Evolutionary conservation across 257 asterid genomes (phyloP), one percentile per base, ranked within the genome.

Genomic region (Salvia splendens): DNA sequence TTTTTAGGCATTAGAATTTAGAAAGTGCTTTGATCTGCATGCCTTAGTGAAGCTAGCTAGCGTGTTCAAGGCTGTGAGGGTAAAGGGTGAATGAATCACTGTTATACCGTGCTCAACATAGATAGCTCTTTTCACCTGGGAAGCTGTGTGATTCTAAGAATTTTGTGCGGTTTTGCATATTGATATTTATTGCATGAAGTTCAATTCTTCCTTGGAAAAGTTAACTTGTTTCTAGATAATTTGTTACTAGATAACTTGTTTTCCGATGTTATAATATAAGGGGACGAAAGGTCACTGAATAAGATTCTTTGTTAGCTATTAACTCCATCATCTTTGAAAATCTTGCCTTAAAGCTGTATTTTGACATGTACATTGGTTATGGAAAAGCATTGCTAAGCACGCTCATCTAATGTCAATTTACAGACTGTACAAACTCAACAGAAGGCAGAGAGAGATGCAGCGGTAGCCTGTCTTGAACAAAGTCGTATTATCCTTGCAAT

Each of bases 391-490:
- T 36, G 41, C 40, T 46, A 61, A 57, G 58, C 51, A 14, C 24
- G 38, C 40, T 5, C 7, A n/a, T 42, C 40, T 55, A 2, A 66
- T 70, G 63, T 69, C 58, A 5, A 48, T 77, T 60, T 70, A 56
- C 89, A 94, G 98, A 82, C 89, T 2, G 82, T 91, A 47, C 96
- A 94, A 75, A 76, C 85, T 67, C 98, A 91, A 61, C 97, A 91
- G 64, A 85, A 85, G 41, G 93, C 85, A 11, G 99, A 94, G 81
- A 88, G 91, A 77, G 94, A 94, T 76, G 85, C 93, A 70, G 99
- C 99, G 24, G 54, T 94, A 64, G 92, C 96, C 73, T 90, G 96
- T 33, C 73, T 94, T 47, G 99, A 94, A 77, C 96, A 91, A 73
- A 91, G 98, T 68, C 92, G 98, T 28, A 74, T 91, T 40, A 72